phyloP scores from a whole-genome alignment of 352 stramenopile genomes.

The Plasmopara halstedii region DNA sequence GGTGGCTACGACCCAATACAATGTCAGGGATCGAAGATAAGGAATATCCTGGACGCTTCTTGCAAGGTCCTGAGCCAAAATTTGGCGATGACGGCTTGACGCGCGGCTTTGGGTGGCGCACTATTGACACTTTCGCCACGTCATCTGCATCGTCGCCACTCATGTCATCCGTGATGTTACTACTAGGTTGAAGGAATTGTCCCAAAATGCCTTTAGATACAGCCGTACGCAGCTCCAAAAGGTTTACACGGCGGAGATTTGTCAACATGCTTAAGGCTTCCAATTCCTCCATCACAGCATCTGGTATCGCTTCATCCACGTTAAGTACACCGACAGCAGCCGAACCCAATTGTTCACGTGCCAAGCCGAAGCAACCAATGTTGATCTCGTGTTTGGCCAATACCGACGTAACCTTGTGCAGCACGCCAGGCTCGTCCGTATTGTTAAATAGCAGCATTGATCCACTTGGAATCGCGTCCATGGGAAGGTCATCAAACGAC shows the following conservation, averaged over 20 bases:
- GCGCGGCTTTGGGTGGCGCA: constrained; percentile 57
- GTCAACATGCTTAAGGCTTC: constrained; percentile 59
- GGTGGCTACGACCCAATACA: constrained; percentile 92
- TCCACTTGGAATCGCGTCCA: constrained; percentile 80
- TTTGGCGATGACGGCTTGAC: constrained; percentile 85
- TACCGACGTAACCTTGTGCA: constrained; percentile 91
- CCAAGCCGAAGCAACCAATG: constrained; percentile 90
- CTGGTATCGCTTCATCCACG: constrained; percentile 83
- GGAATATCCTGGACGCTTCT: constrained; percentile 96
- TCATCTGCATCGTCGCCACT: constrained; percentile 8
- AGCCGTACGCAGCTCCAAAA: constrained; percentile 65
- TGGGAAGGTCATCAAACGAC: constrained; percentile 80
- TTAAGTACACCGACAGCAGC: constrained; percentile 84
- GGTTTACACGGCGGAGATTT: constrained; percentile 81
- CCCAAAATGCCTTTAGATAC: constrained; percentile 45
- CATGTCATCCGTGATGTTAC: constrained; percentile 20
- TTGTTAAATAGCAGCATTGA: constrained; percentile 94
- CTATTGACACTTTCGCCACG: constrained; percentile 34
- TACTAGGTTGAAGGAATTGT: constrained; percentile 46
- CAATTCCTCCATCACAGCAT: constrained; percentile 80
- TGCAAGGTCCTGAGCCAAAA: constrained; percentile 98
- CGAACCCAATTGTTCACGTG: constrained; percentile 52
- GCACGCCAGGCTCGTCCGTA: constrained; percentile 90
- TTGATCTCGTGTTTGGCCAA: constrained; percentile 91
- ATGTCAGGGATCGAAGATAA: constrained; percentile 84